Conservation (phyloP, 257 asterid species). For the Lycium ferocissimum region DNA sequence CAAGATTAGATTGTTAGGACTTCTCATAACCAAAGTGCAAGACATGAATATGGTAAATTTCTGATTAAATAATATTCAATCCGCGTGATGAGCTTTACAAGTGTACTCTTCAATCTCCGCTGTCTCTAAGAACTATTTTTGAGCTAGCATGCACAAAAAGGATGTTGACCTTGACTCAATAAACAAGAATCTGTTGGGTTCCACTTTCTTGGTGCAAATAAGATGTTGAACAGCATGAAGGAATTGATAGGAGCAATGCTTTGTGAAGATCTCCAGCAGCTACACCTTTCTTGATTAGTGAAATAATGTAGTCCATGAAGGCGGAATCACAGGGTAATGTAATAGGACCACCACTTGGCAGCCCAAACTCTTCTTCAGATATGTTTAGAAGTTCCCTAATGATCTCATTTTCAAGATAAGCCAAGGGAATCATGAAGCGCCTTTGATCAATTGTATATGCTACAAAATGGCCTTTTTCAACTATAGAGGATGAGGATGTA, state of each 20-base stretch:
- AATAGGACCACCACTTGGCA: background rate
- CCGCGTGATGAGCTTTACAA: background rate
- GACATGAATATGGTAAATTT: background rate
- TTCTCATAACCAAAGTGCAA: background rate
- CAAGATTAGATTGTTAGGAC: background rate
- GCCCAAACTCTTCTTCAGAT: background rate
- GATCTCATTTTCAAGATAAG: background rate
- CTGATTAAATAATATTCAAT: background rate
- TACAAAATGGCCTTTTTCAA: background rate
- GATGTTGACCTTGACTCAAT: background rate
- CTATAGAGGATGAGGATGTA: background rate
- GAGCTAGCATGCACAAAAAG: constrained; percentile 16
- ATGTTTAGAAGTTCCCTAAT: background rate
- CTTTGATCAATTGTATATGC: background rate
- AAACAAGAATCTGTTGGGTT: background rate
- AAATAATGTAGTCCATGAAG: background rate
- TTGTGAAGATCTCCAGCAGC: background rate
- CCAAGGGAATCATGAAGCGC: background rate
- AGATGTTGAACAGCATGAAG: background rate
- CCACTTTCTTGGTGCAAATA: background rate
- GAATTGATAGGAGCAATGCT: background rate
- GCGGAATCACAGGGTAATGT: background rate
- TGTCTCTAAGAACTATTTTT: background rate
- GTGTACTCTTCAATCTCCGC: background rate
- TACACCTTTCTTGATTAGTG: background rate